A percentile compares a stretch with the other conserved stretches of the same genome.
These are phyloP conservation scores for Quillaja saponaria DNA, from an alignment of 306 rosid genomes.

Conservation along the genomic window DNA sequence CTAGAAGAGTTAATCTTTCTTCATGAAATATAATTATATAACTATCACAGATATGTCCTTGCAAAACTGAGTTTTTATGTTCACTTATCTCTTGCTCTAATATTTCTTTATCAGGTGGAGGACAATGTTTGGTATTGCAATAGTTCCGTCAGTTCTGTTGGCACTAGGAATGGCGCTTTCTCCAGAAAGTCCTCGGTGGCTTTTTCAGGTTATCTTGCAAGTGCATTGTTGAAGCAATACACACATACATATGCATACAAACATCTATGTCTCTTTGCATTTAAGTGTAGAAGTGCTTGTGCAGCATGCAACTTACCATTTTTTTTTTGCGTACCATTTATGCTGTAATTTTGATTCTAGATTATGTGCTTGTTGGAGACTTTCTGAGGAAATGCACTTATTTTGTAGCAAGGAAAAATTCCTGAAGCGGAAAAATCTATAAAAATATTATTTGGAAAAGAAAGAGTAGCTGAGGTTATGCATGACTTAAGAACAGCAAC, in stretches of 20 bases:
- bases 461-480: constrained; percentile 73
- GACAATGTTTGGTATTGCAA: constrained; percentile 85
- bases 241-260: background rate
- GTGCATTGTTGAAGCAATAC: constrained; percentile 15
- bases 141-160: constrained; percentile 81
- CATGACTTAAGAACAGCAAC: constrained; percentile 56
- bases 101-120: constrained; percentile 72
- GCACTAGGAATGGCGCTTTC: constrained; percentile 88
- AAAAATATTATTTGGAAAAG: constrained; percentile 72
- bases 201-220: constrained; percentile 69
- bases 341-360: constrained; percentile 19
- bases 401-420: constrained; percentile 83
- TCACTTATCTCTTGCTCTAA: too few relatives aligned
- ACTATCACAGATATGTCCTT: too few relatives aligned
- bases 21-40: too few relatives aligned
- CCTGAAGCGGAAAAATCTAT: constrained; percentile 78
- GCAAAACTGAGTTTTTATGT: too few relatives aligned
- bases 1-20: too few relatives aligned
- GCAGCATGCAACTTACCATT: too few relatives aligned
- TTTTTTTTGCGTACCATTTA: constrained; percentile 1
- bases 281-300: background rate
- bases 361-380: constrained; percentile 7
- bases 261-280: background rate
- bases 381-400: constrained; percentile 20
- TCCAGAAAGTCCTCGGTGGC: constrained; percentile 99